Evolutionary conservation across 768 basidiomycete genomes (phyloP), one percentile per base, ranked within the genome.

Genomic region (Leccinum subgranulosum): DNA sequence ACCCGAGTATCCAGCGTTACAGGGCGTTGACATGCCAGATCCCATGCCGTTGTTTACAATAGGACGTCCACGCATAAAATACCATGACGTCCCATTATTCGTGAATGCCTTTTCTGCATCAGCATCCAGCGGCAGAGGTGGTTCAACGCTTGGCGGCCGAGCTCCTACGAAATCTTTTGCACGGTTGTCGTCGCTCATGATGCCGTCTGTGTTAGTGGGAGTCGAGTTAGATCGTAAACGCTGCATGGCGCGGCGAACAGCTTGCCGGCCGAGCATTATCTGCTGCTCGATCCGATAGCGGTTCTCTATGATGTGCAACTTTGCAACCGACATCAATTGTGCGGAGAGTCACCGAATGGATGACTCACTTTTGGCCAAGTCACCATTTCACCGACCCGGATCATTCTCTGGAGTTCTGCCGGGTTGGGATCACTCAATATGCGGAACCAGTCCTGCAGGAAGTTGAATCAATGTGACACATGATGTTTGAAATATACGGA

Each of bases 261-360:
- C 78, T 65, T 88, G 84, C 11, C 94, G 85, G 19, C 94, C 94
- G 11, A 86, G 75, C 41, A 86, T 77, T 49, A 97, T 91, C 64
- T 93, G 87, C 54, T 85, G 86, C 72, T 97, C 88, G n/a, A 92
- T 77, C 9, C 84, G 83, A 62, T 84, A 80, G n/a, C 96, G 82
- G 70, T 98, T 98, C 68, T 88, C 85, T 57, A 98, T 91, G 84
- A 98, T 98, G 64, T 92, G 93, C 14, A 97, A 75, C 94, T 95
- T 50, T 48, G 46, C 9, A 51, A 8, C n/a, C 6, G 17, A 57
- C 23, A 49, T 70, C 36, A 68, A 53, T 58, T 50, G 3, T 17
- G 17, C 10, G 46, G 17, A 36, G 41, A 39, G 54, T n/a, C 6
- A 1, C 21, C n/a, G 8, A 23, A 11, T 25, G 11, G 25, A 54